phyloP scores from a whole-genome alignment of 129 eudicot genomes.

The Sambucus nigra region DNA sequence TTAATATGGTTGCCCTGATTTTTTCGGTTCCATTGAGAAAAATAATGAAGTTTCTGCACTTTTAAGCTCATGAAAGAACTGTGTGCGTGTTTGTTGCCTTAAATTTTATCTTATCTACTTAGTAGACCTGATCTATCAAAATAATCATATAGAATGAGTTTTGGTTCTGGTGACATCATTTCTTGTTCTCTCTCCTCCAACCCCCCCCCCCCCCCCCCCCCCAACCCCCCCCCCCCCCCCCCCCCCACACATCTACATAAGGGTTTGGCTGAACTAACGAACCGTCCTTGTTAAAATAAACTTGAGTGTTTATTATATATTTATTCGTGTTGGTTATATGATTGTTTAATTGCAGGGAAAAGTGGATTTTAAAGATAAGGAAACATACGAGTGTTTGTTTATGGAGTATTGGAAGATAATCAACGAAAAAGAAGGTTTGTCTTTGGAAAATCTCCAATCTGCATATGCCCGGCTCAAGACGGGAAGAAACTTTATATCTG shows the following conservation, averaged over 20 bases:
- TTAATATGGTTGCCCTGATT: not conserved
- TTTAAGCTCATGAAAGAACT: not conserved
- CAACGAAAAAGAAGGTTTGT: constrained; percentile 44
- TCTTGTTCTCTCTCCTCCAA: not conserved
- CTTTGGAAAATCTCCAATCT: constrained; percentile 25
- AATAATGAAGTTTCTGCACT: not conserved
- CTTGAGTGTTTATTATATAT: not conserved
- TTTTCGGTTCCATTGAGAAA: not conserved
- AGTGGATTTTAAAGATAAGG: constrained; percentile 48
- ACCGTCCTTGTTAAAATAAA: no score
- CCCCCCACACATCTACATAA: no score
- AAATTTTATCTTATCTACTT: not conserved
- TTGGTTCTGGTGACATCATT: not conserved
- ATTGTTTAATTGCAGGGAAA: constrained; percentile 40
- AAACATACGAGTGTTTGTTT: constrained; percentile 64
- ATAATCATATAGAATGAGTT: not conserved
- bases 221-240: no score
- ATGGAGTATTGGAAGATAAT: constrained; percentile 68
- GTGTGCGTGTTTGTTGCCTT: not conserved
- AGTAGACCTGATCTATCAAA: not conserved
- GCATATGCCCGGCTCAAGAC: constrained; percentile 24
- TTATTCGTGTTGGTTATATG: not conserved
- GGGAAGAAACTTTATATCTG: constrained; percentile 21
- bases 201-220: no score
- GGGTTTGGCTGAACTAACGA: not conserved